A percentile compares a stretch with the other conserved stretches of the same genome.
Evolutionary conservation across 768 basidiomycete species (phyloP).

Genomic region (Boletus vinaceobasis): DNA sequence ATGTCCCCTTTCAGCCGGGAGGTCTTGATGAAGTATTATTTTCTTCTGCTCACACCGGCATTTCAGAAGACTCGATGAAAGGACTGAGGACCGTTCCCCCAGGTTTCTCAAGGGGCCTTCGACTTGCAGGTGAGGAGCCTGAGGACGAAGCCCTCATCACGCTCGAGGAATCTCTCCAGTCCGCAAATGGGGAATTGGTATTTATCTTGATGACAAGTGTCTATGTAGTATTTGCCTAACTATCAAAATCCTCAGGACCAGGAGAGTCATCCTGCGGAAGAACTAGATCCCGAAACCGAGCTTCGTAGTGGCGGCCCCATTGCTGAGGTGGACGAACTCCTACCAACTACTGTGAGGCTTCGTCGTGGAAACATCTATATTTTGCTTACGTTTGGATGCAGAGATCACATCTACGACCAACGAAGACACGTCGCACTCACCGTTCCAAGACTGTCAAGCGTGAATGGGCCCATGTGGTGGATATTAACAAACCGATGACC

Average conservation of each 20-base stretch:
- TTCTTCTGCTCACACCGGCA: constrained; percentile 26
- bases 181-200: constrained; percentile 17
- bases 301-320: constrained; percentile 16
- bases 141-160: constrained; percentile 43
- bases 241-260: constrained; percentile 16
- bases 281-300: constrained; percentile 22
- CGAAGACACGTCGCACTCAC: constrained; percentile 41
- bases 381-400: constrained; percentile 25
- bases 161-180: constrained; percentile 22
- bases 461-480: constrained; percentile 97
- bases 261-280: constrained; percentile 17
- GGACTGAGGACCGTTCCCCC: constrained; percentile 71
- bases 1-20: constrained; percentile 93
- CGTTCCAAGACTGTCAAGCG: constrained; percentile 64
- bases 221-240: constrained; percentile 25
- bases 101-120: constrained; percentile 77
- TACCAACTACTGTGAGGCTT: constrained; percentile 53
- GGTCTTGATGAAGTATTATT: constrained; percentile 70
- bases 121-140: constrained; percentile 56
- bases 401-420: constrained; percentile 58
- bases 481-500: constrained; percentile 82
- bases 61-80: constrained; percentile 37
- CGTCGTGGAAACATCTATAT: background rate
- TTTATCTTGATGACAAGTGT: background rate
- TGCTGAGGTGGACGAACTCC: constrained; percentile 74